Evolutionary conservation across 192 early-diverging fungal genomes (phyloP), one percentile per base, ranked within the genome.

Genomic region (Coemansia sp.): DNA sequence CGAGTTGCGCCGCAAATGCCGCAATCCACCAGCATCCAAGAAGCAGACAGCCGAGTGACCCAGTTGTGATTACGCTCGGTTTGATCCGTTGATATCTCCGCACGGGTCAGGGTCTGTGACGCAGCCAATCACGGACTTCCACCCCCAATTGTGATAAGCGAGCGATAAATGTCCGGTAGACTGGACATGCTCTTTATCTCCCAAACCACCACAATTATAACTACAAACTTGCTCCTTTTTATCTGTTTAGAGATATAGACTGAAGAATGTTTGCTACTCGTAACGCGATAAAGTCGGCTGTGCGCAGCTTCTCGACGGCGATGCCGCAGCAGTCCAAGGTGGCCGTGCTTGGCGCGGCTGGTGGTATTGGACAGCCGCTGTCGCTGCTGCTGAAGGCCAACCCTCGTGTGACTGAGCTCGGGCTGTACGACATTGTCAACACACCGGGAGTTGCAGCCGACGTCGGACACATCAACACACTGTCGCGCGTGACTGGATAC

Each of bases 351-450:
- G 89, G 90, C 69, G 90, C 90, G 54, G 87, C 90, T 54, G 96
- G 96, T 64, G 96, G 96, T 75, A 98, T 98, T 67, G 96, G 96
- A 62, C 96, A 98, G 83, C 94, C 96, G 48, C 87, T 98, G 48
- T 96, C 95, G 49, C 85, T 98, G 57, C 88, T 98, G 64, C 82
- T 97, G 66, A 97, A 97, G 89, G 88, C 90, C 51, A 94, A 94
- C 75, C 83, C 91, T 3, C 75, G 85, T 62, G 89, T 98, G 37
- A 87, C 92, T 15, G 85, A 94, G 63, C 88, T 98, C 51, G 84
- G 91, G 10, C 85, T 98, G 57, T 98, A 89, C 75, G 96, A 97
- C 84, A 90, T 98, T 60, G 92, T 92, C 79, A 97, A 97, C 86
- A 94, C 94, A 49, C 91, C 93, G 19, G 95, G 96, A 57, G 95